Evolutionary conservation across 257 asterid genomes (phyloP).

Genomic region (Solanum chilense): DNA sequence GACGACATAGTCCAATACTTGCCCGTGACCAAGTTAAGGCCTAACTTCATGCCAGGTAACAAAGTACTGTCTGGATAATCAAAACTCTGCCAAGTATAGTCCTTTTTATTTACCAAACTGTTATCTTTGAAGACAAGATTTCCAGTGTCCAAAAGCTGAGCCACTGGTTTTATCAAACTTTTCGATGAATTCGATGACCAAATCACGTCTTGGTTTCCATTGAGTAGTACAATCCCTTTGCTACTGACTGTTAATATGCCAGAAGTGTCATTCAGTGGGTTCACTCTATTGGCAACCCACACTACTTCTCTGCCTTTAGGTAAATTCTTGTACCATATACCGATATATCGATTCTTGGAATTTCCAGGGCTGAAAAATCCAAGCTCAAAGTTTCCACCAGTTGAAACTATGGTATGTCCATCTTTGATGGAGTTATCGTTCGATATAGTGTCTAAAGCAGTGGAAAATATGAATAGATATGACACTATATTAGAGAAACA

Average conservation of each 20-base stretch:
- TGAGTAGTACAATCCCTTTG: slow-evolving; percentile 1
- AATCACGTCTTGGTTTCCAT: not conserved
- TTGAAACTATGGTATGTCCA: not conserved
- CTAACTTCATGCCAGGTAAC: slow-evolving; percentile 8
- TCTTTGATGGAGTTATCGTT: not conserved
- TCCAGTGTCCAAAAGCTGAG: slow-evolving; percentile 7
- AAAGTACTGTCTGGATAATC: not conserved
- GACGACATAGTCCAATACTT: not conserved
- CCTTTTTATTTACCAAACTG: not conserved
- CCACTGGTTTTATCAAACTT: not conserved
- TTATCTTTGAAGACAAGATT: slow-evolving; percentile 5
- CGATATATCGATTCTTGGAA: not conserved
- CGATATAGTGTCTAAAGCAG: not conserved
- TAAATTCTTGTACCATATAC: not conserved
- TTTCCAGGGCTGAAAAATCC: slow-evolving; percentile 5
- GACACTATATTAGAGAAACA: not conserved
- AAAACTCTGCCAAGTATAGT: slow-evolving; percentile 9
- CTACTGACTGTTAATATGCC: not conserved
- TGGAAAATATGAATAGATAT: not conserved
- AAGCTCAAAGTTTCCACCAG: not conserved
- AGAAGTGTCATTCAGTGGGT: slow-evolving; percentile 4
- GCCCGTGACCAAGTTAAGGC: not conserved
- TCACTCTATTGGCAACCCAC: slow-evolving; percentile 17
- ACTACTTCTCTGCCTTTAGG: not conserved
- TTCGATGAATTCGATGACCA: not conserved